Conservation (phyloP, 345 rosid species). For the Dimocarpus longan region DNA sequence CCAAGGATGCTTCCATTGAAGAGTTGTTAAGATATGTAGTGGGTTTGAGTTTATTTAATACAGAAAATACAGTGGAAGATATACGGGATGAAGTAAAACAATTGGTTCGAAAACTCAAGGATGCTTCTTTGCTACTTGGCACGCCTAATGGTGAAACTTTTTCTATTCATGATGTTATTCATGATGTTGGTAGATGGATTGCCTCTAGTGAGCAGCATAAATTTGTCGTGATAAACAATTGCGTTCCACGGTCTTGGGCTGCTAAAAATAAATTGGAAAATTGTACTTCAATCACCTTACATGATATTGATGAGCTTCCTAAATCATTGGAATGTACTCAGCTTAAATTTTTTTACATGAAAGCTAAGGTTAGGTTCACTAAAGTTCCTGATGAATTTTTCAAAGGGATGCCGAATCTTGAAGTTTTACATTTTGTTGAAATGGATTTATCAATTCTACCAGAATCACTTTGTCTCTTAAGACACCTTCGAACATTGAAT, state of each 20-base stretch:
- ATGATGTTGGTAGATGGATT: conserved; percentile 11
- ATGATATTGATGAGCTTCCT: not conserved
- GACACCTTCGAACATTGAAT: conserved; percentile 21
- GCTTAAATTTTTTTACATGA: not conserved
- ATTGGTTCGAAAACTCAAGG: not conserved
- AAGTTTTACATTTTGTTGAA: not conserved
- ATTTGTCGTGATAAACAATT: not conserved
- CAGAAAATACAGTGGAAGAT: not conserved
- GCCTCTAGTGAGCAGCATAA: conserved; percentile 7
- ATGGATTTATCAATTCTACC: conserved; percentile 7
- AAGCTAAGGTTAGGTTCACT: too few species aligned
- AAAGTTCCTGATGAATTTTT: conserved; percentile 9
- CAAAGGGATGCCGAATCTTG: not conserved
- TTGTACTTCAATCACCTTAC: not conserved
- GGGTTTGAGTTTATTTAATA: conserved; percentile 18
- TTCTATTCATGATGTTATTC: conserved; percentile 17
- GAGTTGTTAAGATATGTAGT: conserved; percentile 2
- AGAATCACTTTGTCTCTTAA: not conserved
- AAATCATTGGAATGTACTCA: conserved; percentile 16
- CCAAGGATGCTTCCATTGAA: not conserved
- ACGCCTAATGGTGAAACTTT: not conserved
- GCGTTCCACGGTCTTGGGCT: not conserved
- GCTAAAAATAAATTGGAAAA: not conserved
- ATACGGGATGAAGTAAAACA: not conserved
- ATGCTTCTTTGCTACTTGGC: not conserved